Evolutionary conservation across 257 asterid species (phyloP), one percentile per base, ranked within the genome.

Genomic region (Solanum corneliomulleri): DNA sequence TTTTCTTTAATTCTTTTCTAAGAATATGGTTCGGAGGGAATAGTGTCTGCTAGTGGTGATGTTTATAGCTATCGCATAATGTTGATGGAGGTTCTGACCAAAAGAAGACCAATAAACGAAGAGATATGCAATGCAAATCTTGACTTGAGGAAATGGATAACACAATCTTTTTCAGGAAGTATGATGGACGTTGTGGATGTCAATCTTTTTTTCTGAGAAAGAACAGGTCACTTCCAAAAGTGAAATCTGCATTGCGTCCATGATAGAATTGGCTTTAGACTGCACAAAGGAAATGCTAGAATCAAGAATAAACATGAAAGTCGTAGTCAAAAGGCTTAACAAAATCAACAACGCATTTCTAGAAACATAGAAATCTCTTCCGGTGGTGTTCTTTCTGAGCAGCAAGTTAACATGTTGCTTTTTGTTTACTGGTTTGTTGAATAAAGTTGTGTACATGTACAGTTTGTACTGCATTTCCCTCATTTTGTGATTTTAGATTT

Each of bases 1-100:
- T 27, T 9, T 62, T 83, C 9, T 41, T 25, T 15, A 15, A 2
- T 11, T 1, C 13, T 35, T 39, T 45, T 47, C 10, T 15, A 14
- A 89, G 91, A 91, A 85, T 91, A 86, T 52, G 91, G 90, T 27
- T 87, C 75, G 2, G 90, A 89, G 66, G 92, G 92, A 11, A 88
- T 60, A 62, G 90, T 89, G 33, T 89, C 89, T 4, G 84, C 88
- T 18, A 75, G 41, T 4, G 89, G 92, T 6, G 91, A 91, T 69
- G 88, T 86, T 77, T 90, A 86, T 35, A 90, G 92, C 18, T 89
- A 86, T 9, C 85, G 91, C 29, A 87, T 91, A 9, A 56, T 88
- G 88, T 33, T 87, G 75, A 82, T 91, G 27, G 90, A 89, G 87
- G 82, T 91, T 83, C 84, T 84, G 35, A 86, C 90, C 1, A 70